Base-by-base conservation (phyloP, 192 early-diverging fungal genomes). In the Kickxella alabastrina region DNA sequence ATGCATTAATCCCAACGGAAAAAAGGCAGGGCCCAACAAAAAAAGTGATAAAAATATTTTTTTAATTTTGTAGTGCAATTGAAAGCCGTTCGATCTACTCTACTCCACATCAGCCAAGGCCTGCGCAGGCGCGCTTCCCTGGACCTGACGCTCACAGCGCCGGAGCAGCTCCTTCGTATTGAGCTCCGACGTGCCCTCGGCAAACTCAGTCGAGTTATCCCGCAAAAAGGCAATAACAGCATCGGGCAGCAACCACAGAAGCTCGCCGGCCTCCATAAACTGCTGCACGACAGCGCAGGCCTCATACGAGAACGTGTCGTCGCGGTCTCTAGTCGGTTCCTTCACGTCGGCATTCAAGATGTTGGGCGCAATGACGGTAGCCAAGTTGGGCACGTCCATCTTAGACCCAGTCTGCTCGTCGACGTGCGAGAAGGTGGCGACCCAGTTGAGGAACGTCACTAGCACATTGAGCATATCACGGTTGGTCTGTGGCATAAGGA, bases 351-450 rank as follows among this genome's bases (percentile, higher is more conserved):
- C 83, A 59, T 89, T 91, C 25, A 97, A 75, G 38, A 98, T 86
- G 54, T 95, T 97, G 26, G 96, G 96, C 10, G 92, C 85, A 46
- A 98, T 90, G 1, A 98, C 91, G 0, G 90, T 97, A 0, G 94
- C 89, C 48, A 98, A 65, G 54, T 97, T 98, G 31, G 82, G 82
- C 3, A 90, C 65, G 63, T 92, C 88, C 96, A 98, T 98, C 65
- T 89, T 90, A 54, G 90, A 94, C 9, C 91, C 91, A 3, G 75
- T 71, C 54, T 87, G 84, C 42, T 82, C 82, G 36, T 82, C 76
- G 47, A 85, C 74, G 54, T 83, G 75, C 22, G 84, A 85, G 44
- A 84, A 86, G 2, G 81, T 82, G 2, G 93, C 86, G n/a, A 95
- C 92, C 75, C 89, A 82, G 37, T 81, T 81, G 25, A 98, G 74